phyloP scores from a whole-genome alignment of 768 basidiomycete species.

The Auricularia auricula-judae region DNA sequence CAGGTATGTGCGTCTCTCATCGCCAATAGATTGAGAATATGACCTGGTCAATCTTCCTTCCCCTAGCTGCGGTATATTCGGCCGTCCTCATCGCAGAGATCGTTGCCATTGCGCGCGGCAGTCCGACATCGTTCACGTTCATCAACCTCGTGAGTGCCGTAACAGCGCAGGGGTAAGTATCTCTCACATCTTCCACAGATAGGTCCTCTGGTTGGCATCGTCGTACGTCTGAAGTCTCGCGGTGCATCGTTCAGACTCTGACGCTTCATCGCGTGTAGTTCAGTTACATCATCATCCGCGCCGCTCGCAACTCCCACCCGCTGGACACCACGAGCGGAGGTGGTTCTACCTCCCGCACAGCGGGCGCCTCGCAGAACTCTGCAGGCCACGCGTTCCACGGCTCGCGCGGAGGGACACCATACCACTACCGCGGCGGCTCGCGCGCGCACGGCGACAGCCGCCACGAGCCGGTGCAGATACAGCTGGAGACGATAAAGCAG shows the following conservation, averaged over 20 bases:
- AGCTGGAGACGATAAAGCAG: not conserved
- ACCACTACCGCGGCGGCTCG: not conserved
- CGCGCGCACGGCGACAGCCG: not conserved
- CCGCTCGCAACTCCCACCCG: not conserved
- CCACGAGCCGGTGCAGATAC: not conserved
- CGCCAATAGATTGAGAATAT: no score
- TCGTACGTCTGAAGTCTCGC: not conserved
- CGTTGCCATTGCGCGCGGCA: not conserved
- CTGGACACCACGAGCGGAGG: not conserved
- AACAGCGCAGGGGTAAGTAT: not conserved
- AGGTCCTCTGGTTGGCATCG: not conserved
- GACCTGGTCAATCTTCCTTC: no score
- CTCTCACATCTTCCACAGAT: not conserved
- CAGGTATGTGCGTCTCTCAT: not conserved
- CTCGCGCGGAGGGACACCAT: not conserved
- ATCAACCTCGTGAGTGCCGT: not conserved
- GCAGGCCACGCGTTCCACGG: not conserved
- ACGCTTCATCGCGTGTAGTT: not conserved
- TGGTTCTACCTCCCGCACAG: not conserved
- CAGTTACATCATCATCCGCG: not conserved
- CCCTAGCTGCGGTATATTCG: not conserved
- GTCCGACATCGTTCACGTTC: not conserved
- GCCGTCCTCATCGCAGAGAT: not conserved
- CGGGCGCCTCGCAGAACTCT: not conserved
- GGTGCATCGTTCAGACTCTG: not conserved